These are phyloP conservation scores for Aspergillus affinis DNA, from an alignment of 495 filamentous ascomycete genomes.

Conservation along the genomic window DNA sequence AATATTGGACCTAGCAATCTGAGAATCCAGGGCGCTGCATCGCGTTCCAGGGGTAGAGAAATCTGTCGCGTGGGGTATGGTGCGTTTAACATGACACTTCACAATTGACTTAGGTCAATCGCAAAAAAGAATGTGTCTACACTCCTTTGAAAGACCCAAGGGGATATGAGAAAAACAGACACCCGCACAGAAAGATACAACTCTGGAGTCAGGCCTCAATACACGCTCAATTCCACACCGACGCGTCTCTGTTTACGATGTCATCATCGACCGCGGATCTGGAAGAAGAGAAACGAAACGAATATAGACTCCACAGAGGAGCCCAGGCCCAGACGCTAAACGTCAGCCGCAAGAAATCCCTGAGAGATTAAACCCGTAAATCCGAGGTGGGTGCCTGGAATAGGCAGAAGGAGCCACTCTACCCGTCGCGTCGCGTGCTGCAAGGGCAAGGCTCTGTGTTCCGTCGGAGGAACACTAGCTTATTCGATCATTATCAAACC, in stretches of 20 bases:
- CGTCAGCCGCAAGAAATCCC: not conserved
- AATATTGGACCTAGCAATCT: too few species aligned
- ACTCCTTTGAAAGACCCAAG: not conserved
- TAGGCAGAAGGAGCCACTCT: not conserved
- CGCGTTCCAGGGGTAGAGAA: too few species aligned
- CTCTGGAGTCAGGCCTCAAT: not conserved
- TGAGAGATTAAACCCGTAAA: constrained; percentile 1
- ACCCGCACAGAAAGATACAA: too few species aligned
- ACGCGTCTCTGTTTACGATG: constrained; percentile 5
- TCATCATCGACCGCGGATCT: not conserved
- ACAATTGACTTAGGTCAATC: not conserved
- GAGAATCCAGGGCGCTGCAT: too few species aligned
- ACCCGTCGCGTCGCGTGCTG: constrained; percentile 1
- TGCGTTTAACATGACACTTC: too few species aligned
- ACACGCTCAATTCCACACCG: not conserved
- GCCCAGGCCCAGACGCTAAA: not conserved
- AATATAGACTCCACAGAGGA: not conserved
- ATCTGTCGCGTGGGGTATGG: too few species aligned
- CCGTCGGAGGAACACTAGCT: not conserved
- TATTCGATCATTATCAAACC: constrained; percentile 7
- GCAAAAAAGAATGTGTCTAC: not conserved
- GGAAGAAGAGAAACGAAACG: not conserved
- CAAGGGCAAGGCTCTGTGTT: not conserved
- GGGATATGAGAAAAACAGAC: not conserved
- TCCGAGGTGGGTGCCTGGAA: constrained; percentile 3